Percentiles rank a stretch among this genome's conserved stretches.
These are phyloP conservation scores for Anaeramoeba flamelloides DNA, from an alignment of 78 protist genomes.

Conservation along the genomic window DNA sequence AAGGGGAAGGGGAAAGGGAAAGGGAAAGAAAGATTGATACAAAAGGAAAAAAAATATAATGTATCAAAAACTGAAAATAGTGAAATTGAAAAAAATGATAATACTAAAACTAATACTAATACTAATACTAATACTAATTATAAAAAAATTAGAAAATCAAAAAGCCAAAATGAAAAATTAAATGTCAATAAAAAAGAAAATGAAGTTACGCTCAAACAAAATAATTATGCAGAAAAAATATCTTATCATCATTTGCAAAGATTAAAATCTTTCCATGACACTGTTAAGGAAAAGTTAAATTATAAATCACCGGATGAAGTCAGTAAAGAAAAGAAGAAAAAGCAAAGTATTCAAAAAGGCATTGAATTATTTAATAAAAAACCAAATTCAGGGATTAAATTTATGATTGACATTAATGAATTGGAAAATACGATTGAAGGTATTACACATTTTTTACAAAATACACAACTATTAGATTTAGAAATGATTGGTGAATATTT, in stretches of 20 bases:
- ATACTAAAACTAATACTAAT: neutral
- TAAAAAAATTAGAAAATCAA: too few species aligned
- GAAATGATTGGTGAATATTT: conserved; percentile 60
- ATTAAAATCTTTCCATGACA: too few species aligned
- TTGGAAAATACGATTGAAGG: conserved; percentile 27
- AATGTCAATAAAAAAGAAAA: too few species aligned
- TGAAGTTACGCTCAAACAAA: neutral
- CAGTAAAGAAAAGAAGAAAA: neutral
- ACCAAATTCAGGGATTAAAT: conserved; percentile 60
- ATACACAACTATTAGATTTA: conserved; percentile 47
- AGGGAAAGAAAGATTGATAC: too few species aligned
- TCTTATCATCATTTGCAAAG: too few species aligned
- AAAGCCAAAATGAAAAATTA: too few species aligned
- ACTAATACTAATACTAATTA: neutral
- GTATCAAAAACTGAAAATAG: too few species aligned
- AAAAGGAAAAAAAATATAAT: too few species aligned
- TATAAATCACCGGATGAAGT: neutral
- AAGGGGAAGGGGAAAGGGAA: neutral
- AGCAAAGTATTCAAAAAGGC: conserved; percentile 16
- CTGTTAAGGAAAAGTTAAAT: too few species aligned
- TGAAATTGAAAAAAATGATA: neutral
- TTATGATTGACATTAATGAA: too few species aligned
- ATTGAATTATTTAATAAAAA: conserved; percentile 41
- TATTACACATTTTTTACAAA: conserved; percentile 37
- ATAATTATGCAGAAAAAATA: too few species aligned